Evolutionary conservation across 192 early-diverging fungal species (phyloP), one percentile per base, ranked within the genome.

Genomic region (Linnemannia schmuckeri): DNA sequence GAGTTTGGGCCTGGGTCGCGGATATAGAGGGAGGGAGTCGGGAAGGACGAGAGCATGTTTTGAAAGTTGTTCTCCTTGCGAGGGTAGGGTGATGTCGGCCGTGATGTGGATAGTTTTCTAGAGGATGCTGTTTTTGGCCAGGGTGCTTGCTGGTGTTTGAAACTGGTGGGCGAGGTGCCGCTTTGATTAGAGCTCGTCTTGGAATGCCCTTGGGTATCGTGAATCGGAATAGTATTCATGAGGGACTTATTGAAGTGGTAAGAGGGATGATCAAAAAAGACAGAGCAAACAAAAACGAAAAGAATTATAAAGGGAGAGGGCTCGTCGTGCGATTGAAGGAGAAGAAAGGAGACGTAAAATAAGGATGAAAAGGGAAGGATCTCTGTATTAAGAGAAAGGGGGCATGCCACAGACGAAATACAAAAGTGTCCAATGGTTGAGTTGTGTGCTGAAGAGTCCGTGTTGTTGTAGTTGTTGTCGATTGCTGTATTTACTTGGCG

Each of bases 201-300:
- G 38, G 63, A 33, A 41, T 52, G 68, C 17, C 72, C 61, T 9
- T 82, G 81, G 22, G 27, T 42, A 27, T 68, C 74, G 0, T 80
- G 78, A 38, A 77, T 77, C 27, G 84, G 79, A 37, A 76, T 38
- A 42, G 84, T 77, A 71, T 86, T 86, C 84, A 86, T 86, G 75
- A 54, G n/a, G 66, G 30, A 49, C 24, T 40, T 24, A 4, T 71
- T 13, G 6, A 38, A 38, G 35, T 70, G 69, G 24, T 17, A 33
- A 4, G 52, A 24, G 30, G 5, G 30, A 30, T 47, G 72, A 4
- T n/a, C 24, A 33, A 74, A 35, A 38, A 52, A 42, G 44, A 49
- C 9, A 52, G 30, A 0, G 9, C 10, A 44, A 44, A 22, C 49
- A 52, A 52, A 49, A 18, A 61, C 47, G 72, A 46, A 63, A 37